Evolutionary conservation across 257 asterid genomes (phyloP).

Genomic region (Ilex aquifolium): DNA sequence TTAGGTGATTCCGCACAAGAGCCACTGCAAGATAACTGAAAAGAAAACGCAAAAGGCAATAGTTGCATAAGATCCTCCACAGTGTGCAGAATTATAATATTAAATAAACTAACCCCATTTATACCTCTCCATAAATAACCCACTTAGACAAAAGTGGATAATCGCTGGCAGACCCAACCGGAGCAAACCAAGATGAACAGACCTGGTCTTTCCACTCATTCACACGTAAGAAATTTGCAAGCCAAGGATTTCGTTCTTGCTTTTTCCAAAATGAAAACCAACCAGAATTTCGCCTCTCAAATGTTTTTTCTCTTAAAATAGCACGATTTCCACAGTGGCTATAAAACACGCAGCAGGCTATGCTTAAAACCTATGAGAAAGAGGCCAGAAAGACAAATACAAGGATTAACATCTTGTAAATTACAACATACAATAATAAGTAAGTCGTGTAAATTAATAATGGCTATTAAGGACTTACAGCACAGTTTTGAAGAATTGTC

Average conservation of each 20-base stretch:
- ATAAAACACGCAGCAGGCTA: constrained; percentile 99
- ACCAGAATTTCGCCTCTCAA: constrained; percentile 58
- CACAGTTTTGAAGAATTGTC: constrained; percentile 87
- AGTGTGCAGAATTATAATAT: constrained; percentile 5
- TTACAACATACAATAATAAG: too few species aligned
- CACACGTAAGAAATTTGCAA: constrained; percentile 74
- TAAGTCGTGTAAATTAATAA: constrained; percentile 12
- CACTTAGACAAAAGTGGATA: constrained; percentile 90
- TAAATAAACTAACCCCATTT: constrained; percentile 5
- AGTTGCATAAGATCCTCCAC: constrained; percentile 24
- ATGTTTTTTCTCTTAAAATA: constrained; percentile 55
- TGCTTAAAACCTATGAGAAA: constrained; percentile 87
- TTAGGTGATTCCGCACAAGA: constrained; percentile 77
- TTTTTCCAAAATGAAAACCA: constrained; percentile 83
- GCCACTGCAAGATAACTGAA: constrained; percentile 81
- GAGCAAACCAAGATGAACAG: constrained; percentile 98
- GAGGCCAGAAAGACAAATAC: constrained; percentile 39
- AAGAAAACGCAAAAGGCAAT: constrained; percentile 13
- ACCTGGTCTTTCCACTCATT: constrained; percentile 84
- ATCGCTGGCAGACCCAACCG: constrained; percentile 97
- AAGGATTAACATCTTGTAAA: constrained; percentile 3
- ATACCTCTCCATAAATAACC: constrained; percentile 98
- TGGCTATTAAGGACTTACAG: constrained; percentile 52
- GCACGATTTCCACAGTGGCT: constrained; percentile 99
- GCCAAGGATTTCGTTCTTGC: constrained; percentile 79